Base-by-base conservation (phyloP, 306 rosid species). In the Dalbergia cochinchinensis region DNA sequence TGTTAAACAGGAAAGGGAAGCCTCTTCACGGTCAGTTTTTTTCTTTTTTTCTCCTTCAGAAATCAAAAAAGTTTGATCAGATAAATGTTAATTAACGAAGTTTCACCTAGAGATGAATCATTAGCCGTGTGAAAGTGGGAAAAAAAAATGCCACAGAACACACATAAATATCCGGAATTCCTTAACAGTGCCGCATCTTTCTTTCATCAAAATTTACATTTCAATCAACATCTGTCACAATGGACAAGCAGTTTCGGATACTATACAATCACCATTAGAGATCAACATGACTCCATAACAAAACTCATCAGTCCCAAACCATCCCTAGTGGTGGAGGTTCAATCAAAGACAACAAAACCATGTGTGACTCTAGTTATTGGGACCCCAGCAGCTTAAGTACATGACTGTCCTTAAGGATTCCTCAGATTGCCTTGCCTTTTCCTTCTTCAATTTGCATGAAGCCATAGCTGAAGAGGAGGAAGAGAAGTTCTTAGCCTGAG, bases 381-480 rank as follows among this genome's bases (percentile, higher is more conserved):
- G 84, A 37, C 82, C 79, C 88, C 88, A 85, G 19, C 85, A 71
- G 10, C 93, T 89, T 62, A 90, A 81, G 82, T 92, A 92, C 95
- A 90, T 89, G 53, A 90, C 90, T 13, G 70, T 86, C 47, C 89
- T 89, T 2, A 89, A 66, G 5, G 95, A 92, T 67, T 90, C 95
- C 20, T 92, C 93, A 26, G 95, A 87, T 4, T 83, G 66, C 51
- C 82, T 92, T 18, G 71, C n/a, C 5, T 83, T 74, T 15, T 84
- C 87, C 12, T 87, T 90, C 65, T 84, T 78, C 22, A 87, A 7
- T 51, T 41, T 69, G 20, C 12, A 18, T 0, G 86, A 84, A 63
- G 80, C 61, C 76, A 69, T 11, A 22, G 79, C 69, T 70, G 82
- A 84, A 15, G 91, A 65, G 4, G 82, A 54, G 11, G 90, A 65